These are phyloP conservation scores for Rutstroemia sp. DNA, from an alignment of 2,329 filamentous ascomycete genomes.

Conservation along the genomic window DNA sequence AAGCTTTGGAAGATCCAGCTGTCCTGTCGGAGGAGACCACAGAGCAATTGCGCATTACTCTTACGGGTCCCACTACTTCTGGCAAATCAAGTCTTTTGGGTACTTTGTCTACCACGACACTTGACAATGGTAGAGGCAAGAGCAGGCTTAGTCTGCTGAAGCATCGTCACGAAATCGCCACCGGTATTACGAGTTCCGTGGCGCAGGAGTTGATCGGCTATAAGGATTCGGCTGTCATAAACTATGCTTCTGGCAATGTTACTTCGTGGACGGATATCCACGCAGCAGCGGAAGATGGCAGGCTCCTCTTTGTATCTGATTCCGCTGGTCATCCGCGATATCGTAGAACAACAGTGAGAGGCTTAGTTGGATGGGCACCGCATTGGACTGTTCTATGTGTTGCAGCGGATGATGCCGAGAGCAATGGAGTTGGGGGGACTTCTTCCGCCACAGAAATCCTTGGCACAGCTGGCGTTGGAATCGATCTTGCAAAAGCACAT, in stretches of 20 bases:
- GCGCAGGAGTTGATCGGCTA: conserved; percentile 93
- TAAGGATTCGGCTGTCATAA: conserved; percentile 54
- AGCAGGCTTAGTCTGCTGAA: conserved; percentile 83
- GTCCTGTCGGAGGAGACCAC: conserved; percentile 12
- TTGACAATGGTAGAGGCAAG: conserved; percentile 89
- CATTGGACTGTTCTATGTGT: conserved; percentile 91
- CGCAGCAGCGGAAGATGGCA: conserved; percentile 61
- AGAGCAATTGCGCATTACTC: conserved; percentile 75
- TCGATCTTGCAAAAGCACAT: conserved; percentile 72
- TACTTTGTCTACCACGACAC: conserved; percentile 75
- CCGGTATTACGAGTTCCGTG: conserved; percentile 88
- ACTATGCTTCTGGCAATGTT: conserved; percentile 80
- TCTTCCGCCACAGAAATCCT: conserved; percentile 44
- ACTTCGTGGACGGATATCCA: conserved; percentile 95
- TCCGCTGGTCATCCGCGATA: conserved; percentile 88
- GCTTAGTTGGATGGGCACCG: conserved; percentile 90
- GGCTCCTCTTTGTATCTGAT: conserved; percentile 83
- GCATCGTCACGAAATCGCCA: conserved; percentile 86
- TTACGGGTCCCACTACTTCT: conserved; percentile 82
- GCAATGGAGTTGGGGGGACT: conserved; percentile 31
- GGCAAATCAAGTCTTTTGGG: conserved; percentile 90
- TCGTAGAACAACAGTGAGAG: conserved; percentile 78
- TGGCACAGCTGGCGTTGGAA: conserved; percentile 44
- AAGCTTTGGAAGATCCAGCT: not conserved
- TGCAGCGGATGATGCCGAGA: conserved; percentile 60